These are phyloP conservation scores for Fennellomyces sp. DNA, from an alignment of 371 early-diverging fungal genomes.

Conservation along the genomic window DNA sequence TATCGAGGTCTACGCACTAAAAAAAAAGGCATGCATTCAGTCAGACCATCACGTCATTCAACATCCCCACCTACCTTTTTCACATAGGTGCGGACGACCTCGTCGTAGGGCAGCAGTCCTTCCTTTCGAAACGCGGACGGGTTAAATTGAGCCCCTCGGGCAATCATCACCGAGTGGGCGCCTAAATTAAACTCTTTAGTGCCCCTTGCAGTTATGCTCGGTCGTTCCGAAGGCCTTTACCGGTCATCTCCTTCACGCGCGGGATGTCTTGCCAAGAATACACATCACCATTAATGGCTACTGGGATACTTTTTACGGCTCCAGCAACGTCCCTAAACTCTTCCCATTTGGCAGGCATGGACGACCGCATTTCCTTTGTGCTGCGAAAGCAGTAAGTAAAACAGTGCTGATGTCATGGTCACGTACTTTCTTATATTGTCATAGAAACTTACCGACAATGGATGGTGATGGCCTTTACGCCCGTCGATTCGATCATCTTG, in stretches of 20 bases:
- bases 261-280: constrained; percentile 64
- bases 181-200: constrained; percentile 22
- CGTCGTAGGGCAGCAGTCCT: constrained; percentile 54
- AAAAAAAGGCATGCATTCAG: not conserved
- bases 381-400: constrained; percentile 23
- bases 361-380: constrained; percentile 74
- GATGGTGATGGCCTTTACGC: constrained; percentile 87
- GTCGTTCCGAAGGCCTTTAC: constrained; percentile 18
- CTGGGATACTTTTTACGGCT: constrained; percentile 70
- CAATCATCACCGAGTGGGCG: constrained; percentile 84
- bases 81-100: constrained; percentile 69
- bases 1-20: constrained; percentile 61
- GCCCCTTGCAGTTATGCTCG: not conserved
- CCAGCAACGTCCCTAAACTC: constrained; percentile 73
- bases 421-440: not conserved
- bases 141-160: constrained; percentile 84
- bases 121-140: constrained; percentile 81
- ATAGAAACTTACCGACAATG: constrained; percentile 76
- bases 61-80: constrained; percentile 45
- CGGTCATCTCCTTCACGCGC: constrained; percentile 55
- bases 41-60: not conserved
- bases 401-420: not conserved
- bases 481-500: constrained; percentile 82
- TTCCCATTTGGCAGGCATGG: constrained; percentile 86
- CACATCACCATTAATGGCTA: constrained; percentile 95